Conservation (phyloP, 2,329 filamentous ascomycete genomes). For the Curvularia hawaiiensis region DNA sequence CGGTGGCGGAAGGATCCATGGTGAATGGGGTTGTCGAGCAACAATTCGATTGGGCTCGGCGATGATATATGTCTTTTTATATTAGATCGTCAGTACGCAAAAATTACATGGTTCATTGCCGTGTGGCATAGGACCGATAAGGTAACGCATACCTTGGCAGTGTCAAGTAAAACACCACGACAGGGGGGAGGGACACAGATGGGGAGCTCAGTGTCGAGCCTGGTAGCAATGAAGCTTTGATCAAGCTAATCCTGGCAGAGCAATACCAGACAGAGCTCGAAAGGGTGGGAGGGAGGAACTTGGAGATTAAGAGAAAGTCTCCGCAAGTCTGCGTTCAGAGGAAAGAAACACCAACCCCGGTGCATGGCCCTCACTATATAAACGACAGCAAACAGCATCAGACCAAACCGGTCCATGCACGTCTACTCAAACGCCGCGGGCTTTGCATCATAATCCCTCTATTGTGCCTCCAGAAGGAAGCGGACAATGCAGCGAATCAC, state of each 20-base stretch:
- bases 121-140: background rate
- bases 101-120: background rate
- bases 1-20: slow-evolving; percentile 11
- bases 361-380: slow-evolving; percentile 30
- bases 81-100: slow-evolving; percentile 4
- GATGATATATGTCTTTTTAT: background rate
- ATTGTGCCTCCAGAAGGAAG: too few relatives aligned
- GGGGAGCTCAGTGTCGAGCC: background rate
- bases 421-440: background rate
- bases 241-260: slow-evolving; percentile 9
- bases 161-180: background rate
- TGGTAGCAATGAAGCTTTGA: background rate
- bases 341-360: slow-evolving; percentile 2
- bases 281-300: slow-evolving; percentile 6
- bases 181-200: background rate
- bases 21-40: background rate
- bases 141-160: slow-evolving; percentile 14
- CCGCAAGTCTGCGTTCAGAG: slow-evolving; percentile 27
- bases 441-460: background rate
- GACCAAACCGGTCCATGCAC: slow-evolving; percentile 28
- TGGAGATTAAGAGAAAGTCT: slow-evolving; percentile 10
- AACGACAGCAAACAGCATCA: slow-evolving; percentile 16
- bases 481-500: too few relatives aligned
- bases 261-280: slow-evolving; percentile 4
- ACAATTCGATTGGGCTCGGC: background rate